Conservation (phyloP, 2,329 filamentous ascomycete genomes). For the Alternaria gaisen region DNA sequence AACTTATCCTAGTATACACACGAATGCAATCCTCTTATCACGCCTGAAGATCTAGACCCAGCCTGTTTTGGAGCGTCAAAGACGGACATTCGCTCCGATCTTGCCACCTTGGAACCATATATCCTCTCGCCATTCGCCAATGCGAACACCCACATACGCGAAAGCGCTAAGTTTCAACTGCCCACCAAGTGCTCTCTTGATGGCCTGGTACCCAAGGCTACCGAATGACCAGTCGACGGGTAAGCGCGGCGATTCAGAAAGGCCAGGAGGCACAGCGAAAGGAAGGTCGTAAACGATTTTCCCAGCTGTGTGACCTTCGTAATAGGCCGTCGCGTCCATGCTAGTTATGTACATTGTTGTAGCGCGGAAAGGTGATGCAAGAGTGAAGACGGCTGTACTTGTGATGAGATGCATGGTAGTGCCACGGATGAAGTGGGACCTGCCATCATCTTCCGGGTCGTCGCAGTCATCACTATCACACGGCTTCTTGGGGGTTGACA, state of each 20-base stretch:
- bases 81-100: conserved; percentile 58
- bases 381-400: conserved; percentile 83
- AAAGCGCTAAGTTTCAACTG: conserved; percentile 78
- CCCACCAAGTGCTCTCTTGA: conserved; percentile 82
- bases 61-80: conserved; percentile 35
- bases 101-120: conserved; percentile 61
- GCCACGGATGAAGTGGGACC: conserved; percentile 78
- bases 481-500: conserved; percentile 64
- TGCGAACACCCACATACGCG: conserved; percentile 76
- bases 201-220: conserved; percentile 82
- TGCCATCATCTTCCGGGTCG: conserved; percentile 53
- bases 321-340: conserved; percentile 85
- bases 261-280: conserved; percentile 79
- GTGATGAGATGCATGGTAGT: conserved; percentile 86
- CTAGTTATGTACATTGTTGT: conserved; percentile 79
- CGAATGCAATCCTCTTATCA: background rate
- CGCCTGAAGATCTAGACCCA: background rate
- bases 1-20: conserved; percentile 2
- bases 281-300: conserved; percentile 77
- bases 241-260: conserved; percentile 75
- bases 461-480: conserved; percentile 45
- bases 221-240: conserved; percentile 83
- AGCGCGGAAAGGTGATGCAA: conserved; percentile 78
- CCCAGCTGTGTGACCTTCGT: conserved; percentile 82
- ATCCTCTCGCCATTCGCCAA: conserved; percentile 76